phyloP scores from a whole-genome alignment of 2,329 filamentous ascomycete genomes.

The Chrysoporthe deuterocubensis region DNA sequence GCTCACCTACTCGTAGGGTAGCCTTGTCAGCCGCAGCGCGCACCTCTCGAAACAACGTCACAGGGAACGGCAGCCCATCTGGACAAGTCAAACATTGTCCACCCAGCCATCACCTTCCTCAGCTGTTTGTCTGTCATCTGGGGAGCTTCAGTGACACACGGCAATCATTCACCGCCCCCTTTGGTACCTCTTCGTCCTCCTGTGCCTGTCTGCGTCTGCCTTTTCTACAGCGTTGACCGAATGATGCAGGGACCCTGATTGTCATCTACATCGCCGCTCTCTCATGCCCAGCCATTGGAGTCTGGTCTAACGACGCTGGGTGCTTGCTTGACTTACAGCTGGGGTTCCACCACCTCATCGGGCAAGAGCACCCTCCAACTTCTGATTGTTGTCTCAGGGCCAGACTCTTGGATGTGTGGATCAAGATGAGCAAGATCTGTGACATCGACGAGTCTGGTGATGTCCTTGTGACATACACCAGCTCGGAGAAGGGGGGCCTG shows the following conservation, averaged over 20 bases:
- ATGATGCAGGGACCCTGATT: constrained; percentile 12
- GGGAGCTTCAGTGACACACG: neutral
- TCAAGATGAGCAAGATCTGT: constrained; percentile 38
- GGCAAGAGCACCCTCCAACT: neutral
- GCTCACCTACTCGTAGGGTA: neutral
- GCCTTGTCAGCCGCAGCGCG: neutral
- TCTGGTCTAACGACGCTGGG: neutral
- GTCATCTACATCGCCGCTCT: neutral
- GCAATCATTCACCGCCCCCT: neutral
- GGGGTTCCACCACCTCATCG: neutral
- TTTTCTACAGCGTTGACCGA: neutral
- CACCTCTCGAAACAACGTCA: neutral
- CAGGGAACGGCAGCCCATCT: neutral
- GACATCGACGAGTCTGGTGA: constrained; percentile 45
- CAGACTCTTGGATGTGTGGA: neutral
- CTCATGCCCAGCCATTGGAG: neutral
- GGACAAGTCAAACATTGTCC: neutral
- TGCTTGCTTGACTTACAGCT: neutral
- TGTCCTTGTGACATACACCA: constrained; percentile 42
- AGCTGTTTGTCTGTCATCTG: neutral
- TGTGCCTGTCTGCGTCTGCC: neutral
- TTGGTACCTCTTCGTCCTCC: neutral
- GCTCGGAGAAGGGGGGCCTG: constrained; percentile 32
- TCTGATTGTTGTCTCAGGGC: neutral
- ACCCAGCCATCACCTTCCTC: neutral